These are phyloP conservation scores for Tetracentron sinense DNA, from an alignment of 164 flowering plant genomes.

Conservation along the genomic window DNA sequence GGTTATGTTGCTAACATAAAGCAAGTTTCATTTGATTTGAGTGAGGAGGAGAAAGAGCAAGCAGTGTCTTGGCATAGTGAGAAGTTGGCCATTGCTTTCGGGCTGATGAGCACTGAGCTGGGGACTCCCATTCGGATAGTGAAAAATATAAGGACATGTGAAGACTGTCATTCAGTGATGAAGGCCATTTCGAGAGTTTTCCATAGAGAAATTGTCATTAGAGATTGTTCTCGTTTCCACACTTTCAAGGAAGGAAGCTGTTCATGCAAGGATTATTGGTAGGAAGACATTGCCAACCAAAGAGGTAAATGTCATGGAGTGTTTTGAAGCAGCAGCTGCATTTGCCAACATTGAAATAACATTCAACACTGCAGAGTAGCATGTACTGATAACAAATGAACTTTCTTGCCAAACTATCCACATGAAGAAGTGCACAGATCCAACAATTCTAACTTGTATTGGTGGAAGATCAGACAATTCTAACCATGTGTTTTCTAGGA, in stretches of 20 bases:
- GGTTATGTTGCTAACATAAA: slow-evolving; percentile 38
- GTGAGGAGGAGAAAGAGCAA: slow-evolving; percentile 48
- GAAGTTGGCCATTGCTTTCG: slow-evolving; percentile 60
- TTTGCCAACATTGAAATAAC: no score
- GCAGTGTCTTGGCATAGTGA: slow-evolving; percentile 53
- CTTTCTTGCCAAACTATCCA: no score
- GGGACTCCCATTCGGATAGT: slow-evolving; percentile 40
- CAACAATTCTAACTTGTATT: no score
- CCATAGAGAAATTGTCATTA: slow-evolving; percentile 42
- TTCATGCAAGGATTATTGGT: slow-evolving; percentile 50
- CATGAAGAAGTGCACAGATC: no score
- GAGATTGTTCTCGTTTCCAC: slow-evolving; percentile 52
- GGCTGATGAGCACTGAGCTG: slow-evolving; percentile 34
- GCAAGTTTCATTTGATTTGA: slow-evolving; percentile 45
- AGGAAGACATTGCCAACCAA: no score
- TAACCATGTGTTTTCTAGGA: no score
- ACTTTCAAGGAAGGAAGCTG: slow-evolving; percentile 42
- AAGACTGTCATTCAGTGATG: slow-evolving; percentile 49
- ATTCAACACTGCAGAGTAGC: no score
- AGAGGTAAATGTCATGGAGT: no score
- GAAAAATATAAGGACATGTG: slow-evolving; percentile 51
- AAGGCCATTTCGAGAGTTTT: slow-evolving; percentile 45
- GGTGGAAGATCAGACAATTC: no score
- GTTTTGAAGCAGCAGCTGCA: no score
- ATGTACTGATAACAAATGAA: no score